These are phyloP conservation scores for Pecoramyces ruminantium DNA, from an alignment of 192 early-diverging fungal species.

Conservation along the genomic window DNA sequence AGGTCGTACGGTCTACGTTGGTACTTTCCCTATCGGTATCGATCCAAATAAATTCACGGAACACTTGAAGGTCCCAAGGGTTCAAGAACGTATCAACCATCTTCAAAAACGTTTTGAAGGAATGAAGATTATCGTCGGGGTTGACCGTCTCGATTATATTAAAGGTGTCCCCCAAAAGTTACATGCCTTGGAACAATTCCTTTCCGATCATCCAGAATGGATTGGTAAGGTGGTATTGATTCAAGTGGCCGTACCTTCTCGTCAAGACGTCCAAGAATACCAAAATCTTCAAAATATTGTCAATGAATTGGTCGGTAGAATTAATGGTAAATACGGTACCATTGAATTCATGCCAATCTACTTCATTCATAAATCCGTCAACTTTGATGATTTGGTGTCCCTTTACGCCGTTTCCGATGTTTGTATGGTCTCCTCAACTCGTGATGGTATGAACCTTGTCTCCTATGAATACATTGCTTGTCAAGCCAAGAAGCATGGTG, in stretches of 20 bases:
- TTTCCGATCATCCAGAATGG: conserved; percentile 75
- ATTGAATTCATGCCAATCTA: conserved; percentile 97
- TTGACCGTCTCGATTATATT: conserved; percentile 98
- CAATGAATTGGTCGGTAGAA: conserved; percentile 92
- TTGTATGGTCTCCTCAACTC: conserved; percentile 90
- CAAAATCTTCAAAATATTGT: conserved; percentile 81
- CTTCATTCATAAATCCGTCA: conserved; percentile 92
- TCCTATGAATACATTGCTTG: conserved; percentile 96
- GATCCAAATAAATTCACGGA: conserved; percentile 88
- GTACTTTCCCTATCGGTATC: conserved; percentile 98
- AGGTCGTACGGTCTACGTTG: conserved; percentile 83
- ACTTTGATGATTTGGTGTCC: conserved; percentile 85
- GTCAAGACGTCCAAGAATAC: conserved; percentile 98
- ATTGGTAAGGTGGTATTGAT: conserved; percentile 86
- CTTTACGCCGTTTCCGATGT: conserved; percentile 93
- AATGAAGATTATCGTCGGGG: conserved; percentile 81
- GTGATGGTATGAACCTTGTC: conserved; percentile 99
- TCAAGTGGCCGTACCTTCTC: conserved; percentile 94
- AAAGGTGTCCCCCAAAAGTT: conserved; percentile 99
- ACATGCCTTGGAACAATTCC: conserved; percentile 84
- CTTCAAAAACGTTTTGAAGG: conserved; percentile 75
- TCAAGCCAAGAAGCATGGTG: conserved; percentile 79
- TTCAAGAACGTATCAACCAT: conserved; percentile 56
- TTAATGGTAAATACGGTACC: conserved; percentile 90
- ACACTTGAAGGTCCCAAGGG: conserved; percentile 47